These are phyloP conservation scores for Crotalaria pallida DNA, from an alignment of 306 rosid species.

Conservation along the genomic window DNA sequence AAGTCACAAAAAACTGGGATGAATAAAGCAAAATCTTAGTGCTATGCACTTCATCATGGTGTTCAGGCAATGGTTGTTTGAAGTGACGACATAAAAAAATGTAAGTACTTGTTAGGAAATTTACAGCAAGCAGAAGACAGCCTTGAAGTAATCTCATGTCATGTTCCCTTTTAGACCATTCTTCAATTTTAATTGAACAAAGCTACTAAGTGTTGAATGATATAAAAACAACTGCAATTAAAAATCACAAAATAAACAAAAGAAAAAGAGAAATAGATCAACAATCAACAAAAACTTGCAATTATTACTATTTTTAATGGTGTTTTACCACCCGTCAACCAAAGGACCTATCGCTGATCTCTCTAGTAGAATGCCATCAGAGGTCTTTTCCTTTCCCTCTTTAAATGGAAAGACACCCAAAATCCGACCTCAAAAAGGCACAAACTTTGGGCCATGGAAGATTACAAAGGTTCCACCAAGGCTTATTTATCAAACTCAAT, in stretches of 20 bases:
- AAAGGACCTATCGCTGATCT: too few relatives aligned
- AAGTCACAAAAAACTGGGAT: background rate
- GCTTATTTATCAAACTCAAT: too few relatives aligned
- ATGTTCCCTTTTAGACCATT: slow-evolving; percentile 1
- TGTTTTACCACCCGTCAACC: too few relatives aligned
- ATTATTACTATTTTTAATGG: background rate
- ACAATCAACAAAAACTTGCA: background rate
- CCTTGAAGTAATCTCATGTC: slow-evolving; percentile 6
- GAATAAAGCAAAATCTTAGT: slow-evolving; percentile 43
- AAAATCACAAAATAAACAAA: slow-evolving; percentile 5
- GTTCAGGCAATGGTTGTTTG: slow-evolving; percentile 63
- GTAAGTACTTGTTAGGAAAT: slow-evolving; percentile 13
- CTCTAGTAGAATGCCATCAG: too few relatives aligned
- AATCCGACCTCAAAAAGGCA: too few relatives aligned
- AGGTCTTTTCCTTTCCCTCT: too few relatives aligned
- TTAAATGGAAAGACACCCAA: too few relatives aligned
- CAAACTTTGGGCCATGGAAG: too few relatives aligned
- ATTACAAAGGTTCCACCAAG: too few relatives aligned
- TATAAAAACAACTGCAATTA: background rate
- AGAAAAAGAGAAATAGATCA: too few relatives aligned
- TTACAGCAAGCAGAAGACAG: background rate
- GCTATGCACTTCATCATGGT: slow-evolving; percentile 94
- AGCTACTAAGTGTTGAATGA: background rate
- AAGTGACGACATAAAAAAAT: slow-evolving; percentile 62
- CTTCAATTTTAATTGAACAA: background rate